phyloP scores from a whole-genome alignment of 495 filamentous ascomycete species.

The Hypoxylon lenormandii region DNA sequence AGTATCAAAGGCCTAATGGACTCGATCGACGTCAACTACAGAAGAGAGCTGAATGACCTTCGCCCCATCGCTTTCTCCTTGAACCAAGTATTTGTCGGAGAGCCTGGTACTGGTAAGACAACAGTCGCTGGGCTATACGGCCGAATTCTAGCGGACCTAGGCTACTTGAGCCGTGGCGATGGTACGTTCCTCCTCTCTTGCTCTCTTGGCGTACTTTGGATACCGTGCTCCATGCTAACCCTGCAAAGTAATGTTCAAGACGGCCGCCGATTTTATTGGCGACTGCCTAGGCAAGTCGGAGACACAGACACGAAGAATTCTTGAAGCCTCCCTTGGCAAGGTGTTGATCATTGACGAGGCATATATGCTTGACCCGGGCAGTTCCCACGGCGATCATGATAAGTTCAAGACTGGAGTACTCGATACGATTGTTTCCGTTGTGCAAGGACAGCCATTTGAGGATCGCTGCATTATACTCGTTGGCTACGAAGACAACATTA shows the following conservation, averaged over 20 bases:
- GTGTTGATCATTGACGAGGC: constrained; percentile 83
- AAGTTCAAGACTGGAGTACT: constrained; percentile 71
- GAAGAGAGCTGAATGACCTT: constrained; percentile 68
- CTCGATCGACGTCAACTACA: constrained; percentile 67
- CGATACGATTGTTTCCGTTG: constrained; percentile 80
- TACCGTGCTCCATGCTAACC: too few species aligned
- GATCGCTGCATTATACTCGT: constrained; percentile 80
- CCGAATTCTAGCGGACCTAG: constrained; percentile 69
- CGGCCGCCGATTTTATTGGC: constrained; percentile 78
- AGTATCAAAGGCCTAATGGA: constrained; percentile 63
- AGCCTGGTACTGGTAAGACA: constrained; percentile 80
- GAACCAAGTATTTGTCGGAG: constrained; percentile 75
- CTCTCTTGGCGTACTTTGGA: too few species aligned
- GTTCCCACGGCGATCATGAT: constrained; percentile 55
- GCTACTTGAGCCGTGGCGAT: constrained; percentile 60
- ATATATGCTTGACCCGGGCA: constrained; percentile 59
- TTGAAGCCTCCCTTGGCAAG: constrained; percentile 73
- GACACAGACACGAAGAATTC: constrained; percentile 73
- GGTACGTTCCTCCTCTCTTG: too few species aligned
- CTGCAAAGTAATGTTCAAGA: constrained; percentile 48
- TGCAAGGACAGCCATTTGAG: constrained; percentile 78
- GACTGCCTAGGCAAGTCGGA: constrained; percentile 72
- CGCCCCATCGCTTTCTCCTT: constrained; percentile 65
- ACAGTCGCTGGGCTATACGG: constrained; percentile 78
- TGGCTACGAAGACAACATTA: constrained; percentile 80